phyloP scores from a whole-genome alignment of 768 basidiomycete species.

The Cantharellus anzutake region DNA sequence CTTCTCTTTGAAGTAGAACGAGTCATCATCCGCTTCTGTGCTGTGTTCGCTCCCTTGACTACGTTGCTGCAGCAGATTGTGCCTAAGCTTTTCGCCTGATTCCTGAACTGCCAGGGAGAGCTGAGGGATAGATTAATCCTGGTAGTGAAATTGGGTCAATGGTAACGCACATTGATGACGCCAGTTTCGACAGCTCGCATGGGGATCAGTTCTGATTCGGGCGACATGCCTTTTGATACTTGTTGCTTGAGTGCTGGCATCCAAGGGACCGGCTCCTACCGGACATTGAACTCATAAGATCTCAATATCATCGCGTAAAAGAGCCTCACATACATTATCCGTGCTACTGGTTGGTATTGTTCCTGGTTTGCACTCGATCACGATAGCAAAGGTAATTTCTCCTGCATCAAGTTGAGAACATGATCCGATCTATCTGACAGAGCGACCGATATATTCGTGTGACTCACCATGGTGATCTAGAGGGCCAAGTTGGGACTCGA shows the following conservation, averaged over 20 bases:
- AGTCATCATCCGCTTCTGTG: no score
- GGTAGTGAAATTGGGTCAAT: conserved; percentile 2
- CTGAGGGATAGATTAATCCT: conserved; percentile 18
- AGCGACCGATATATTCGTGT: background rate
- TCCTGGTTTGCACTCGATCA: conserved; percentile 63
- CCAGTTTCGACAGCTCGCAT: conserved; percentile 70
- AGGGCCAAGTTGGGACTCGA: conserved; percentile 46
- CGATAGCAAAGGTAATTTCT: conserved; percentile 64
- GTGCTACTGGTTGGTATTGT: conserved; percentile 30
- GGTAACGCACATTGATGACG: conserved; percentile 44
- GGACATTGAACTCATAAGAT: conserved; percentile 5
- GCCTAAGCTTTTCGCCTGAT: conserved; percentile 44
- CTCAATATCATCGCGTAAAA: conserved; percentile 2
- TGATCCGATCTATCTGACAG: background rate
- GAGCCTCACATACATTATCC: background rate
- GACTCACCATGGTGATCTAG: conserved; percentile 2
- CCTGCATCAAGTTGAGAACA: conserved; percentile 30
- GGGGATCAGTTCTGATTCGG: conserved; percentile 51
- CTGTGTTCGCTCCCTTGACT: no score
- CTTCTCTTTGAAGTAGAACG: no score
- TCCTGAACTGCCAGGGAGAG: conserved; percentile 65
- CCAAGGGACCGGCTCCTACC: conserved; percentile 57
- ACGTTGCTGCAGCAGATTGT: no score
- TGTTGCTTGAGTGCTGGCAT: conserved; percentile 51
- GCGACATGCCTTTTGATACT: conserved; percentile 46